These are phyloP conservation scores for Oryza nivara DNA, from an alignment of 176 grass and related monocot genomes.

Conservation along the genomic window DNA sequence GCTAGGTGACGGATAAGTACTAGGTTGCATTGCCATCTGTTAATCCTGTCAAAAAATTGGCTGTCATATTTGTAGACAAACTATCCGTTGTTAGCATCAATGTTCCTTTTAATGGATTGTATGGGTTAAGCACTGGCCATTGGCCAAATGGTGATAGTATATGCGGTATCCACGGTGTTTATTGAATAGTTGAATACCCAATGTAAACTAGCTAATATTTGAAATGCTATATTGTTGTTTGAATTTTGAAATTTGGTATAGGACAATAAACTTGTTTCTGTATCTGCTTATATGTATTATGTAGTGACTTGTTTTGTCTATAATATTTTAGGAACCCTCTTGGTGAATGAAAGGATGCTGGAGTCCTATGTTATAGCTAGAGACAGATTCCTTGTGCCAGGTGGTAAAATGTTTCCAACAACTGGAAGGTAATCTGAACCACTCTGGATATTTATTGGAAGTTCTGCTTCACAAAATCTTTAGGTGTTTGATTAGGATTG, in stretches of 20 bases:
- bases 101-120: background rate
- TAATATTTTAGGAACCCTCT: slow-evolving; percentile 78
- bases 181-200: slow-evolving; percentile 3
- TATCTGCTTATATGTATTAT: background rate
- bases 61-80: background rate
- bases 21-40: slow-evolving; percentile 14
- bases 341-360: slow-evolving; percentile 99
- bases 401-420: slow-evolving; percentile 99
- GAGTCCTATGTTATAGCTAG: slow-evolving; percentile 98
- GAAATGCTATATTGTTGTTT: background rate
- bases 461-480: background rate
- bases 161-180: background rate
- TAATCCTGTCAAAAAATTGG: background rate
- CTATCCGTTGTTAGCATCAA: background rate
- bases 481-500: background rate
- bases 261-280: background rate
- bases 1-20: background rate
- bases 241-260: background rate
- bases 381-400: slow-evolving; percentile 86
- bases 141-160: slow-evolving; percentile 1
- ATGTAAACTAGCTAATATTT: background rate
- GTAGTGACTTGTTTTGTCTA: background rate
- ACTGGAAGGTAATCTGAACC: slow-evolving; percentile 67
- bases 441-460: background rate
- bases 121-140: background rate